These are phyloP conservation scores for Aspergillus floridensis DNA, from an alignment of 2,329 filamentous ascomycete species.

Conservation along the genomic window DNA sequence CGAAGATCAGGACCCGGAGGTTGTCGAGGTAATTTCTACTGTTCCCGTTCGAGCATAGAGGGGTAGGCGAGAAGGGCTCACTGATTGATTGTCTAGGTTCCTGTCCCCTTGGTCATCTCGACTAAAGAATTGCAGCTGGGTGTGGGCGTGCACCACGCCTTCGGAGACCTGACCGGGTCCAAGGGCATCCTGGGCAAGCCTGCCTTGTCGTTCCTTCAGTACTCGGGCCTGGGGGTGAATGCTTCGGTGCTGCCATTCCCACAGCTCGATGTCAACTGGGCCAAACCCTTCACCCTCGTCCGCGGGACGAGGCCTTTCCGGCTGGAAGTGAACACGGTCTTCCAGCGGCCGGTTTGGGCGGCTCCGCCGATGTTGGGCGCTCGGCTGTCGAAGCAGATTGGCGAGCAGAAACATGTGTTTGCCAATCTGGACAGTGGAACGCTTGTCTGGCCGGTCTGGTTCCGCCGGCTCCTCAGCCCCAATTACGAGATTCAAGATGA, in stretches of 20 bases:
- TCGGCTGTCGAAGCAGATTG: conserved; percentile 32
- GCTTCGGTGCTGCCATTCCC: conserved; percentile 33
- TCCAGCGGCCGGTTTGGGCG: conserved; percentile 28
- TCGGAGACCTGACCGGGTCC: conserved; percentile 26
- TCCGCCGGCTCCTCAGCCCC: conserved; percentile 24
- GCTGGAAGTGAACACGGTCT: conserved; percentile 28
- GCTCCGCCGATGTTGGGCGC: conserved; percentile 32
- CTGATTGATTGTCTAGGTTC: conserved; percentile 25
- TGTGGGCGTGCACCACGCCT: conserved; percentile 29
- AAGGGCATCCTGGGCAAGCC: conserved; percentile 29
- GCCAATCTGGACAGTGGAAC: conserved; percentile 40
- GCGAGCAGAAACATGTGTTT: conserved; percentile 29
- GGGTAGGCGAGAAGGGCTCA: background rate
- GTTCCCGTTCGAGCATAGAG: background rate
- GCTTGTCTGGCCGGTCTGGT: conserved; percentile 32
- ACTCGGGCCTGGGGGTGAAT: conserved; percentile 29
- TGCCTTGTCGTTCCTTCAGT: conserved; percentile 32
- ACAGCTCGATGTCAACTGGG: conserved; percentile 27
- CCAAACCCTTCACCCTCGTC: conserved; percentile 31
- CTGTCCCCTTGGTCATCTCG: conserved; percentile 28
- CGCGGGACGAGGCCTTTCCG: conserved; percentile 34
- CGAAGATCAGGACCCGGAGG: conserved; percentile 27
- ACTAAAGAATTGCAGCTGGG: conserved; percentile 33
- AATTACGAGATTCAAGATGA: conserved; percentile 25
- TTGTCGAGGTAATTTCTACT: conserved; percentile 25